Base-by-base conservation (phyloP, 305 asterid genomes). In the Fraxinus latifolia region DNA sequence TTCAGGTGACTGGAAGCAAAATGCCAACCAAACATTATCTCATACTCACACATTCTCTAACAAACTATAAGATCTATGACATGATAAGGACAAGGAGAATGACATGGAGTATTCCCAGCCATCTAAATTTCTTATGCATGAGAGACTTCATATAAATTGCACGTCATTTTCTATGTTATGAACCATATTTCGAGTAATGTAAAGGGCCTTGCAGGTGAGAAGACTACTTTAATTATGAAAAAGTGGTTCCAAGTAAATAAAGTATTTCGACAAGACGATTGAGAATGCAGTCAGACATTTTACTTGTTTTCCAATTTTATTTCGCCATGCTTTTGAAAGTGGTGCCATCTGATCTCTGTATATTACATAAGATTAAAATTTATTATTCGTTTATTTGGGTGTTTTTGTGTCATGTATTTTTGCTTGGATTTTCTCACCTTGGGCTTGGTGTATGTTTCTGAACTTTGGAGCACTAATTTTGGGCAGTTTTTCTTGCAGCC, bases 281-380 rank as follows among this genome's bases (percentile, higher is more conserved):
- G 47, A 7, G 50, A 71, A 5, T 71, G 27, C 25, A 33, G 2
- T 71, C 29, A 33, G 44, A 71, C 76, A 33, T 71, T 71, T 71
- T 15, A n/a, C 33, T 32, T 72, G 76, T 72, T 33, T 15, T 32
- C 47, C 76, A n/a, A 33, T n/a, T 72, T 72, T 72, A 72, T 72
- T 72, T 72, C 6, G 0, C 5, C 60, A 60, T 55, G 83, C 55
- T 58, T 31, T 4, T 72, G 76, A 17, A 72, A 72, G 29, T 33
- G 23, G 76, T 79, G 73, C 74, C 83, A 50, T 39, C 81, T 77
- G 17, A 62, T 82, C 65, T 23, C 83, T n/a, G 33, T 32, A 68
- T 79, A 72, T 33, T 2, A 15, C 44, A 5, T 72, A 17, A 72
- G 76, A 33, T 72, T 72, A 15, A n/a, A 3, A 15, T 72, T 27